These are phyloP conservation scores for Alternaria dauci DNA, from an alignment of 2,329 filamentous ascomycete species.

Conservation along the genomic window DNA sequence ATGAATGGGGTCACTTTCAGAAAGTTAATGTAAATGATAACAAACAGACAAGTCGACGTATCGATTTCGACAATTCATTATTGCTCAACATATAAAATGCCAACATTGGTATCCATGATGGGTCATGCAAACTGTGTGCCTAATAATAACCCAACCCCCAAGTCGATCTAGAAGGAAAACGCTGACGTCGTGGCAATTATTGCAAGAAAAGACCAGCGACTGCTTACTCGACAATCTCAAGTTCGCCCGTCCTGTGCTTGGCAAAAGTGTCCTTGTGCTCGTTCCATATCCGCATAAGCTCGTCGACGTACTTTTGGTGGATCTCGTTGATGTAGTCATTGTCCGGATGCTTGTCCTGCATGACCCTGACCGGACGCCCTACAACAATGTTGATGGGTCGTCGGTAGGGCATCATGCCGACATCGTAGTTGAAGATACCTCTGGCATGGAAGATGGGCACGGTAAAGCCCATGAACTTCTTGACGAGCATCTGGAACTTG, in stretches of 20 bases:
- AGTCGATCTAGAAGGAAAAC: neutral
- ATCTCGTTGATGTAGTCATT: conserved; percentile 80
- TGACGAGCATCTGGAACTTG: conserved; percentile 81
- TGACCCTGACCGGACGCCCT: conserved; percentile 79
- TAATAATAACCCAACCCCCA: neutral
- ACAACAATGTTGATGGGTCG: conserved; percentile 88
- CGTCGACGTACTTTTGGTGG: conserved; percentile 79
- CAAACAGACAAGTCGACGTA: neutral
- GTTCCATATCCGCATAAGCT: conserved; percentile 77
- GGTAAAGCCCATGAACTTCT: conserved; percentile 90
- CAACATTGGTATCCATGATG: neutral
- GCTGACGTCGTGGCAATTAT: neutral
- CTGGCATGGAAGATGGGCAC: conserved; percentile 88
- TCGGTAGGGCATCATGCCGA: conserved; percentile 94
- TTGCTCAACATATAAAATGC: neutral
- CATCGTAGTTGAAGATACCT: conserved; percentile 97
- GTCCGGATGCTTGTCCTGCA: conserved; percentile 69
- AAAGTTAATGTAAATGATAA: too few species aligned
- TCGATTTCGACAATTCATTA: neutral
- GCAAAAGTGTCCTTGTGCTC: conserved; percentile 81
- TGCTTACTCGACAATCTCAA: conserved; percentile 69
- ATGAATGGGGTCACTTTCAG: neutral
- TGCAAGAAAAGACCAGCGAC: neutral
- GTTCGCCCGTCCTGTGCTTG: conserved; percentile 67
- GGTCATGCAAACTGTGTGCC: neutral